A percentile compares a stretch with the other conserved stretches of the same genome.
Conservation (phyloP, 495 filamentous ascomycete genomes). For the Neurospora sp. region DNA sequence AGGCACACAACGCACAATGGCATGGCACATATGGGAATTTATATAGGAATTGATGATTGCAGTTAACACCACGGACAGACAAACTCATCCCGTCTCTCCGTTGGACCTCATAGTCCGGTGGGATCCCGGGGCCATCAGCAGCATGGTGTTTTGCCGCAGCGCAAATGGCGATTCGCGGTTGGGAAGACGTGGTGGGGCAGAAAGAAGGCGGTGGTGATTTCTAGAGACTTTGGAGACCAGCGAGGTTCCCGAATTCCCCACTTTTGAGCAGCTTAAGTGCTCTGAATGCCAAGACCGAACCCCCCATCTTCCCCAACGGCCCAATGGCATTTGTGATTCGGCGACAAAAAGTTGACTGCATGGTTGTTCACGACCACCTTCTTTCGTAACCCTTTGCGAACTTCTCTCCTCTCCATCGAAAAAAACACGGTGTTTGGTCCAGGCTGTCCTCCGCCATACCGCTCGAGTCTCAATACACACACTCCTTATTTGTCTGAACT, state of each 20-base stretch:
- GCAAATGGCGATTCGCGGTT: conserved; percentile 15
- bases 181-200: conserved; percentile 5
- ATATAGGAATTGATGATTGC: not conserved
- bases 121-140: not conserved
- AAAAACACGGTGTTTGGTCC: not conserved
- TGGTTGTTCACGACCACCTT: not conserved
- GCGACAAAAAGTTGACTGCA: not conserved
- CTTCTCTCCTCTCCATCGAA: not conserved
- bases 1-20: not conserved
- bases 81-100: not conserved
- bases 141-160: not conserved
- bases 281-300: not conserved
- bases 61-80: not conserved
- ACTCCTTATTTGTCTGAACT: not conserved
- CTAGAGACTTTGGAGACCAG: conserved; percentile 3
- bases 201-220: conserved; percentile 14
- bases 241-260: not conserved
- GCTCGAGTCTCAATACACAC: not conserved
- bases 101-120: not conserved
- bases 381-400: not conserved
- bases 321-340: not conserved
- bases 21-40: not conserved
- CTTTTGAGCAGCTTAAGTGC: not conserved
- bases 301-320: not conserved
- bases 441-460: not conserved